Evolutionary conservation across 2,329 filamentous ascomycete species (phyloP).

Genomic region (Scedosporium minutisporum): DNA sequence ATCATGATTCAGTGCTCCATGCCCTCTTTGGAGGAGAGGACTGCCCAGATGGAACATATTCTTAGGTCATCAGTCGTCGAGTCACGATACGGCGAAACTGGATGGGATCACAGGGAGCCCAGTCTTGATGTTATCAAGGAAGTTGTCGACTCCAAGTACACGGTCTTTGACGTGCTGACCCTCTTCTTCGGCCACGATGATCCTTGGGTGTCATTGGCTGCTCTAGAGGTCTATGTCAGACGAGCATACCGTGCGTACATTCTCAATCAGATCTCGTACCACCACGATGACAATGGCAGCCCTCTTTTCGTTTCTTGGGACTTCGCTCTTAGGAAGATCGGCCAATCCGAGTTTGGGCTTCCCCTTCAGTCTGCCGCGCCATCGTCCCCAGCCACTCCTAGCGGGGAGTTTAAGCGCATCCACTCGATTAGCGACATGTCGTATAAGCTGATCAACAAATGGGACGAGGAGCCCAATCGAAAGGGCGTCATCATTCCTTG

Average conservation of each 20-base stretch:
- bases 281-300: conserved; percentile 62
- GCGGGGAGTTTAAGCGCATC: conserved; percentile 62
- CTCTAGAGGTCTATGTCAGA: conserved; percentile 91
- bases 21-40: conserved; percentile 90
- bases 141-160: conserved; percentile 97
- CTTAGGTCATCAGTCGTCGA: conserved; percentile 90
- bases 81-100: conserved; percentile 93
- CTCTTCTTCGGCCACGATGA: conserved; percentile 93
- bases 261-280: conserved; percentile 81
- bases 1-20: conserved; percentile 95
- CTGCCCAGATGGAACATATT: conserved; percentile 97
- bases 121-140: conserved; percentile 88
- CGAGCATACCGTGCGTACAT: conserved; percentile 95
- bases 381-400: conserved; percentile 72
- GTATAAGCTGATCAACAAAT: conserved; percentile 61
- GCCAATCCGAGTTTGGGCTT: conserved; percentile 80
- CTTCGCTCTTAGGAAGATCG: conserved; percentile 88
- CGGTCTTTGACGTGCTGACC: conserved; percentile 90
- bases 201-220: conserved; percentile 86
- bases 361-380: conserved; percentile 71
- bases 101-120: conserved; percentile 92
- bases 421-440: conserved; percentile 96
- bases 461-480: conserved; percentile 66
- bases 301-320: conserved; percentile 87
- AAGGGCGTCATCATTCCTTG: conserved; percentile 94